Base-by-base conservation (phyloP, 192 early-diverging fungal species). In the Geranomyces michiganensis region DNA sequence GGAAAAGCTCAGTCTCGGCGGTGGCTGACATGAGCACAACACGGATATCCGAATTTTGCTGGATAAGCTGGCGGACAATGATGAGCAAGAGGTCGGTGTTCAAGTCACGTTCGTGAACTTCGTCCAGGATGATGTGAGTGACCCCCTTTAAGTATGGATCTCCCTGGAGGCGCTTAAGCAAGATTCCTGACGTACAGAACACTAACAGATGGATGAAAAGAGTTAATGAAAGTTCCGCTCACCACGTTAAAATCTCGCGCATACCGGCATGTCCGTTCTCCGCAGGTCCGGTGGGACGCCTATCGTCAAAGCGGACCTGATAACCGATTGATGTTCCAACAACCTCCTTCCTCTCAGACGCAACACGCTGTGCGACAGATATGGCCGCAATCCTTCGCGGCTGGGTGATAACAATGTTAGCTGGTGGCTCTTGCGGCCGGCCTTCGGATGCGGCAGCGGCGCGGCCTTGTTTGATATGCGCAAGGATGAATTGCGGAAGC, bases 1-100 rank as follows among this genome's bases (percentile, higher is more conserved):
- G 83, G 75, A 96, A 96, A 31, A 88, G 75, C 19, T 89, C 81
- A 63, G 90, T 88, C 74, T 96, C 92, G 65, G 92, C 88, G 0
- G 93, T 95, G 46, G 95, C 95, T 56, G 92, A 93, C 95, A 97
- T 97, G 67, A 97, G 82, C 30, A 97, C 89, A 12, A 97, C 78
- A 33, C 85, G 81, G 12, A 97, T 69, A 60, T 92, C 85, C 24
- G 78, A 73, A 15, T 89, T 80, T 19, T 58, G 63, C 4, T 65
- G 17, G 0, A 94, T 30, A 27, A 91, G 78, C 55, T 86, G 79
- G 10, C 88, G 82, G 22, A 95, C 77, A 36, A 97, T 81, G 48
- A 89, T 90, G 46, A 97, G 81, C 32, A 94, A 79, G 56, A 97
- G 84, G 69, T 97, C 95, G 0, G 90, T 92, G 76, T 91, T 80